Evolutionary conservation across 495 filamentous ascomycete species (phyloP), one percentile per base, ranked within the genome.

Genomic region (Penicillium atrosanguineum): DNA sequence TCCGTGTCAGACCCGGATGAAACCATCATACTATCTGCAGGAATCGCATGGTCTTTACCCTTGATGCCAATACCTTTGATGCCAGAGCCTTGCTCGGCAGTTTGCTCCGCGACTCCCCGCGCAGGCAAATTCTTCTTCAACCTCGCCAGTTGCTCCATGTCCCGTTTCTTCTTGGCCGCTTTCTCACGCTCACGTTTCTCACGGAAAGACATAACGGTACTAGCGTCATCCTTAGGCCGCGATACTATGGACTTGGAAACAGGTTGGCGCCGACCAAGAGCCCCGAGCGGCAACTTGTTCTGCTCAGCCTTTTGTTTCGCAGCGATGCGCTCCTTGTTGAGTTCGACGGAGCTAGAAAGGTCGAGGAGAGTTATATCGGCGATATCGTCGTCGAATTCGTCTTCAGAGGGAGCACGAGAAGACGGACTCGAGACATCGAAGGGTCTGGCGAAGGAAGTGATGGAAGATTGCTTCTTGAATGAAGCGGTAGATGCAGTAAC

Each of bases 11-110:
- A 81, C 12, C 77, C 81, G 31, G 81, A 84, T 5, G 81, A 85
- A 23, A 96, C 87, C 90, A 96, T 95, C 71, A 96, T 90, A 56
- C 89, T 89, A 50, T 88, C 86, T 43, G 83, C 86, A 47, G 84
- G 77, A 4, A 79, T 69, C 11, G 79, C 77, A 68, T 88, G 88
- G 46, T 94, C 91, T 69, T 93, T 95, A 57, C 89, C 90, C 54
- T 81, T 79, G 20, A 91, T 77, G 20, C 90, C 90, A 57, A 94
- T 81, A 42, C 85, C 87, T 52, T 80, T 78, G 18, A 93, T 69
- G 14, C 87, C 90, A 44, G 89, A 93, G 2, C 91, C 90, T 67
- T 89, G 88, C 47, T 88, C 86, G 0, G 77, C 74, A 26, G 83
- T 81, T 31, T 78, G 78, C 55, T 83, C 79, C 23, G 77, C 74